Conservation (phyloP, 2,329 filamentous ascomycete species). For the Orbilia oligospora region DNA sequence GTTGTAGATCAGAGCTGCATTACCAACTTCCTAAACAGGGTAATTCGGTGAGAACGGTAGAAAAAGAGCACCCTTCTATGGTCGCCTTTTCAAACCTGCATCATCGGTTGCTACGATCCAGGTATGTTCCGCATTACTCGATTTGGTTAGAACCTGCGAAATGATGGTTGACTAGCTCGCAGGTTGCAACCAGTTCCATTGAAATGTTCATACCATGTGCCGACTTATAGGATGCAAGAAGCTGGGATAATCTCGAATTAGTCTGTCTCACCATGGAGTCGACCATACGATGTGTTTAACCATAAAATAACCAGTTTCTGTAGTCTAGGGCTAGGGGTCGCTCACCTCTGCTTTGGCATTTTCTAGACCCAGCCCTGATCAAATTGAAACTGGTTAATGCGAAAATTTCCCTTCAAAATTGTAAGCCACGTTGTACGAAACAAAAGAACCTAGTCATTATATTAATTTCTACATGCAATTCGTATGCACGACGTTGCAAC, state of each 20-base stretch:
- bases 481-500: slow-evolving; percentile 5
- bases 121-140: slow-evolving; percentile 10
- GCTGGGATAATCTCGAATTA: neutral
- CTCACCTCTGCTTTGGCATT: too few species aligned
- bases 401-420: neutral
- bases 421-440: neutral
- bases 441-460: neutral
- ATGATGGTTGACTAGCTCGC: slow-evolving; percentile 20
- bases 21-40: slow-evolving; percentile 36
- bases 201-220: slow-evolving; percentile 22
- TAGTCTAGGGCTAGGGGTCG: too few species aligned
- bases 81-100: slow-evolving; percentile 20
- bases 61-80: slow-evolving; percentile 14
- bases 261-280: too few species aligned
- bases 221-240: neutral
- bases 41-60: slow-evolving; percentile 30
- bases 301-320: too few species aligned
- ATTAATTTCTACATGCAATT: neutral
- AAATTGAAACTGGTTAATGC: neutral
- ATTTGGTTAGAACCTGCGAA: slow-evolving; percentile 9
- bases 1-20: slow-evolving; percentile 11
- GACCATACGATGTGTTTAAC: too few species aligned
- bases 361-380: neutral
- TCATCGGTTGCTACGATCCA: slow-evolving; percentile 6
- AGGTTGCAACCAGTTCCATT: slow-evolving; percentile 32